A percentile compares a stretch with the other conserved stretches of the same genome.
Conservation (phyloP, 2,329 filamentous ascomycete genomes). For the Alternaria gansuensis region DNA sequence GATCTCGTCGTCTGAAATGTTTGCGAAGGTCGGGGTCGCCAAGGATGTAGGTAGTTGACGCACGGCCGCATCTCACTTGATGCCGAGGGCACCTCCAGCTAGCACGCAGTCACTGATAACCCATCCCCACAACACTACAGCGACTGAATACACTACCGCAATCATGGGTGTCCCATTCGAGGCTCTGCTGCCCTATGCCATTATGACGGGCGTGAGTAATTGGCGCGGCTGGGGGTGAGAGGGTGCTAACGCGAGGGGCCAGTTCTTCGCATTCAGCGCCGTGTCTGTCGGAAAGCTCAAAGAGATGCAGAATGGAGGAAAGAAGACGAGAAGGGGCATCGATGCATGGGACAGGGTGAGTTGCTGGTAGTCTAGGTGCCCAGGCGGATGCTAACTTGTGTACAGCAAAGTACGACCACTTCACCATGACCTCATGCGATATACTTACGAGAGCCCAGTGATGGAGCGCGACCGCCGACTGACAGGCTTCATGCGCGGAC, state of each 20-base stretch:
- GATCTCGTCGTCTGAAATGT: slow-evolving; percentile 42
- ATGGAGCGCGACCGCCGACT: slow-evolving; percentile 72
- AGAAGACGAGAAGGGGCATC: slow-evolving; percentile 66
- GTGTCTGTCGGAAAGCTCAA: slow-evolving; percentile 66
- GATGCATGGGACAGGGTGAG: slow-evolving; percentile 72
- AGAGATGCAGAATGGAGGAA: slow-evolving; percentile 70
- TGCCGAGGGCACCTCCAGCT: slow-evolving; percentile 30
- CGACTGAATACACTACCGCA: slow-evolving; percentile 40
- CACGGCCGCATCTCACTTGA: slow-evolving; percentile 26
- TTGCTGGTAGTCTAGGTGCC: slow-evolving; percentile 26
- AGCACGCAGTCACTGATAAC: slow-evolving; percentile 20
- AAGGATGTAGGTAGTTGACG: slow-evolving; percentile 15
- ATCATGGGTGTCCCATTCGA: slow-evolving; percentile 73
- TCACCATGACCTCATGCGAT: slow-evolving; percentile 44
- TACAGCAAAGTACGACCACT: slow-evolving; percentile 63
- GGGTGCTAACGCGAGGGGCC: slow-evolving; percentile 35
- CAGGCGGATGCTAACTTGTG: slow-evolving; percentile 52
- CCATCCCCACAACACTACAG: slow-evolving; percentile 34
- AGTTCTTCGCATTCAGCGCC: slow-evolving; percentile 70
- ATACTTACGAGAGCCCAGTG: slow-evolving; percentile 60
- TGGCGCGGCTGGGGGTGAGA: slow-evolving; percentile 17
- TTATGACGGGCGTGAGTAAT: slow-evolving; percentile 67
- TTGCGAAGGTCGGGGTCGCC: slow-evolving; percentile 34
- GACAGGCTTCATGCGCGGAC: slow-evolving; percentile 68
- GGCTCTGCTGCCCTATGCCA: slow-evolving; percentile 69